Evolutionary conservation across 73 alveolate species (phyloP).

Genomic region (Paramecium biaurelia): DNA sequence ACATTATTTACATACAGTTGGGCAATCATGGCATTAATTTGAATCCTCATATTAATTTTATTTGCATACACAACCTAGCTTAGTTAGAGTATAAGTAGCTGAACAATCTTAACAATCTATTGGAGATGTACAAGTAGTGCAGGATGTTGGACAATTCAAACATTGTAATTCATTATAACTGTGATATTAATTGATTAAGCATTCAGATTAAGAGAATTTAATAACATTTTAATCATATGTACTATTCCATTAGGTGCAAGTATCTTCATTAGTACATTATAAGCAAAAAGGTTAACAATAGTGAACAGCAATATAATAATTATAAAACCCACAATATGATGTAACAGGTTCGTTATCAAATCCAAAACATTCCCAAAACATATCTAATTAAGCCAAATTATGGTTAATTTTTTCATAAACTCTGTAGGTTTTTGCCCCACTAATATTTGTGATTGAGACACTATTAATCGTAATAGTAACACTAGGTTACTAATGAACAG

Average conservation of each 20-base stretch:
- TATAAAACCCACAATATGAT: background rate
- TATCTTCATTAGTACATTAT: background rate
- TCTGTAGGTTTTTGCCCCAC: background rate
- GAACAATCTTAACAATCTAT: background rate
- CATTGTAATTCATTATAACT: background rate
- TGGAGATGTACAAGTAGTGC: background rate
- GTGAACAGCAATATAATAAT: background rate
- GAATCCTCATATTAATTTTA: background rate
- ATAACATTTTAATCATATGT: background rate
- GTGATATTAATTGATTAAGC: background rate
- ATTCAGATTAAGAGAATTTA: background rate
- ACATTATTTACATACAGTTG: background rate
- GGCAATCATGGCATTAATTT: background rate
- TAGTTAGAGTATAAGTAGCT: background rate
- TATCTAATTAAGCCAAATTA: too few relatives aligned
- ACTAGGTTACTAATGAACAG: background rate
- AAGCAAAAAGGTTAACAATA: background rate
- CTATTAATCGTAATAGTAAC: background rate
- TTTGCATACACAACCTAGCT: background rate
- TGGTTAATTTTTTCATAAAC: background rate
- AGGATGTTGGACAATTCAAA: background rate
- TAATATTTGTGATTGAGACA: background rate
- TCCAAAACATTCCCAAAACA: background rate
- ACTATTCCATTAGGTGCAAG: background rate
- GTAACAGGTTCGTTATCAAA: background rate